Conservation (phyloP, 2,329 filamentous ascomycete species). For the Penicillium crustosum region DNA sequence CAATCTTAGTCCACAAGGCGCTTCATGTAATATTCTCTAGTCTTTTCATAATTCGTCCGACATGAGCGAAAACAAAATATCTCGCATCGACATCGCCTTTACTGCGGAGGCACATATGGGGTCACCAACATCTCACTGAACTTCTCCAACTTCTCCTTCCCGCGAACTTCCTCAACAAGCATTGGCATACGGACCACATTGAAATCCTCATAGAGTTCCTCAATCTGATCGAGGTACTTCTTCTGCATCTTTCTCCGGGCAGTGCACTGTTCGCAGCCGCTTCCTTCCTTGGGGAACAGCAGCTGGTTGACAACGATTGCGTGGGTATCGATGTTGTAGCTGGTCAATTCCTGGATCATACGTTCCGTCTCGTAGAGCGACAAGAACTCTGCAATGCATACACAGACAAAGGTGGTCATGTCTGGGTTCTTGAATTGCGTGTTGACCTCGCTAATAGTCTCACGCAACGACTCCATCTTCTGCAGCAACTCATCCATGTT, state of each 20-base stretch:
- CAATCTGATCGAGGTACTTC: conserved; percentile 98
- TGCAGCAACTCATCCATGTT: conserved; percentile 87
- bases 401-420: conserved; percentile 95
- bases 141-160: conserved; percentile 88
- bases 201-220: conserved; percentile 98
- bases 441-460: conserved; percentile 95
- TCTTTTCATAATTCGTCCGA: conserved; percentile 40
- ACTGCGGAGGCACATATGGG: conserved; percentile 1
- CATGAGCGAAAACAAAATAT: conserved; percentile 17
- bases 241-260: conserved; percentile 96
- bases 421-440: conserved; percentile 96
- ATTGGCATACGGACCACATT: conserved; percentile 98
- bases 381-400: conserved; percentile 96
- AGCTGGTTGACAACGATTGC: conserved; percentile 98
- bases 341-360: conserved; percentile 97
- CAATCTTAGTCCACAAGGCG: conserved; percentile 4
- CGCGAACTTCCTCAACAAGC: conserved; percentile 90
- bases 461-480: conserved; percentile 90
- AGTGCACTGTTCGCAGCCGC: conserved; percentile 91
- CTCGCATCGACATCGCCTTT: conserved; percentile 10
- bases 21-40: conserved; percentile 38
- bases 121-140: conserved; percentile 43
- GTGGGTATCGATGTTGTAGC: conserved; percentile 93
- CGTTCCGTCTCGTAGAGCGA: conserved; percentile 97
- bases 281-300: conserved; percentile 82